Evolutionary conservation across 768 basidiomycete genomes (phyloP).

Genomic region (Hygrophorus pudorinus): DNA sequence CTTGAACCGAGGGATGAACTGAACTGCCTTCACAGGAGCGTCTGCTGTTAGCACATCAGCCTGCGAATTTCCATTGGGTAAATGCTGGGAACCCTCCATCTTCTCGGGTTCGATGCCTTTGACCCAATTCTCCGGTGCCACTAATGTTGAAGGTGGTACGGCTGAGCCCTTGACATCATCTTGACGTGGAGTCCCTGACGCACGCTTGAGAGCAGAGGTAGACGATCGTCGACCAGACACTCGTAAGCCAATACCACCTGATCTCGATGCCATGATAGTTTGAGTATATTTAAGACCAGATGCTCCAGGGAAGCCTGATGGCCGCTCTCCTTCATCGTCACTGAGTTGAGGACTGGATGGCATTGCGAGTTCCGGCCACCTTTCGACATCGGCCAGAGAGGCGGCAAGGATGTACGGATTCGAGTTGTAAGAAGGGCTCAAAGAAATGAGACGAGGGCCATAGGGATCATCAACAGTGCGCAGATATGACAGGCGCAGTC

Average conservation of each 20-base stretch:
- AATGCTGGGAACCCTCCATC: neutral
- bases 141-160: conserved; percentile 16
- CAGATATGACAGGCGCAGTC: conserved; percentile 77
- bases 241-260: conserved; percentile 69
- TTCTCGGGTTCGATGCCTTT: conserved; percentile 17
- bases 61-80: conserved; percentile 10
- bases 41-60: conserved; percentile 31
- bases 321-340: conserved; percentile 53
- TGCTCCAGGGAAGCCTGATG: conserved; percentile 39
- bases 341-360: conserved; percentile 65
- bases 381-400: conserved; percentile 64
- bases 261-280: conserved; percentile 71
- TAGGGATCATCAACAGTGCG: conserved; percentile 84
- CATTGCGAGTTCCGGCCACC: conserved; percentile 78
- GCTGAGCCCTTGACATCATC: conserved; percentile 18
- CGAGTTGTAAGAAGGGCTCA: conserved; percentile 65
- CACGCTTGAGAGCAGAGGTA: conserved; percentile 33
- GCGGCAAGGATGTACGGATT: conserved; percentile 81
- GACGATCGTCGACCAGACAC: conserved; percentile 56
- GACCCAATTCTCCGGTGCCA: conserved; percentile 21
- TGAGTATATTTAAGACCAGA: conserved; percentile 68
- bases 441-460: conserved; percentile 68
- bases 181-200: conserved; percentile 28
- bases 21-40: conserved; percentile 40
- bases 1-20: conserved; percentile 71